Conservation (phyloP, 768 basidiomycete genomes). For the Sutorius australiensis region DNA sequence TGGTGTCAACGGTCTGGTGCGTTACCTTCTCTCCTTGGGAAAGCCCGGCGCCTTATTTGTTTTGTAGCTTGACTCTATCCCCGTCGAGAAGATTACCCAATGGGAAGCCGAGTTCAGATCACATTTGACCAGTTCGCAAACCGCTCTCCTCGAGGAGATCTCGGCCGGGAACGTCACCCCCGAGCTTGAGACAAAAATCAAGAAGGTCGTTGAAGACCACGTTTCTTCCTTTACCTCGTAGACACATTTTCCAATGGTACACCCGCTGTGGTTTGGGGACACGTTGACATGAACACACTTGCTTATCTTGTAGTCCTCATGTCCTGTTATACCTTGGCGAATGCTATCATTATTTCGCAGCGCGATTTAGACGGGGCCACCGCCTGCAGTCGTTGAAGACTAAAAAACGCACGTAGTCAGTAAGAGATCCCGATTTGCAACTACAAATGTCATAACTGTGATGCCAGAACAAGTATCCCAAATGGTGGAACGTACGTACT, state of each 20-base stretch:
- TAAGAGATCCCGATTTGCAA: no score
- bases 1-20: conserved; percentile 96
- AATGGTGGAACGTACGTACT: no score
- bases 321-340: conserved; percentile 25
- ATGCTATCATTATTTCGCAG: conserved; percentile 29
- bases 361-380: conserved; percentile 1
- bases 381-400: no score
- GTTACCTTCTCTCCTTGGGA: conserved; percentile 27
- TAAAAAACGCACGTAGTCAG: no score
- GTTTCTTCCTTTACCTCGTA: conserved; percentile 75
- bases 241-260: conserved; percentile 17
- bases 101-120: conserved; percentile 93
- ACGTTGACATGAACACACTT: conserved; percentile 19
- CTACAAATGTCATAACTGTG: not conserved
- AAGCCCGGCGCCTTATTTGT: not conserved
- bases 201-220: conserved; percentile 90
- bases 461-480: no score
- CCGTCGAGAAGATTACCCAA: conserved; percentile 89
- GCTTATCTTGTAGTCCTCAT: conserved; percentile 16
- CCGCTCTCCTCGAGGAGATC: conserved; percentile 79
- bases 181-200: conserved; percentile 90
- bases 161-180: conserved; percentile 77
- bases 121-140: conserved; percentile 74
- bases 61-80: conserved; percentile 82
- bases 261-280: conserved; percentile 13